Conservation (phyloP, 1,139 yeast species). For the Hyphopichia buzzinii region DNA sequence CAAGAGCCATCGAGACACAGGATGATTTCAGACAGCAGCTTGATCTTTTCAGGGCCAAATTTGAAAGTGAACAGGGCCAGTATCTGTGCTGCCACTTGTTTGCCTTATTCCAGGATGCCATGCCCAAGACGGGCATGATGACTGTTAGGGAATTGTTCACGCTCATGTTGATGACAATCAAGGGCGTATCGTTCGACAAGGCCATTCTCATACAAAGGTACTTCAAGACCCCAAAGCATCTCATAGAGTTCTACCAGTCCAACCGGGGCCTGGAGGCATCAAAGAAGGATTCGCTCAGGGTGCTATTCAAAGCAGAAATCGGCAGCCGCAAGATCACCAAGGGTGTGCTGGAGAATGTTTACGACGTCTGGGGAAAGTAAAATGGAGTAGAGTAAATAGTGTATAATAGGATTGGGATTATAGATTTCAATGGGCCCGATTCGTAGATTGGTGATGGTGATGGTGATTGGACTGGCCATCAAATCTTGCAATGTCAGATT, state of each 20-base stretch:
- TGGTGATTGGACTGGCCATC: too few relatives aligned
- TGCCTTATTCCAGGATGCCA: constrained; percentile 62
- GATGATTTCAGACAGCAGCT: constrained; percentile 47
- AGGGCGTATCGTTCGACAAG: constrained; percentile 81
- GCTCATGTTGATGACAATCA: constrained; percentile 71
- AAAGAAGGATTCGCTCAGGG: constrained; percentile 40
- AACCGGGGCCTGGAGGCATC: constrained; percentile 21
- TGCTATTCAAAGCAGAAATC: constrained; percentile 49
- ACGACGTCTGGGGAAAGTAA: constrained; percentile 57
- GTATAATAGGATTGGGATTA: too few relatives aligned
- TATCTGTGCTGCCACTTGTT: constrained; percentile 63
- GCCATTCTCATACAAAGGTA: constrained; percentile 72
- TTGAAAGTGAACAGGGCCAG: constrained; percentile 22
- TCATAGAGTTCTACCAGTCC: constrained; percentile 36
- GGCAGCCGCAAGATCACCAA: constrained; percentile 63
- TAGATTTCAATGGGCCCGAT: too few relatives aligned
- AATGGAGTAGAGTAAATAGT: too few relatives aligned
- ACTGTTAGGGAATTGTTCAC: constrained; percentile 78
- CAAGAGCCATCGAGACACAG: constrained; percentile 49
- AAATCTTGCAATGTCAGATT: too few relatives aligned
- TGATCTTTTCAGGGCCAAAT: constrained; percentile 40
- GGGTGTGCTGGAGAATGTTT: constrained; percentile 58
- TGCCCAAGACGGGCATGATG: constrained; percentile 68
- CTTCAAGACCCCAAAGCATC: constrained; percentile 60
- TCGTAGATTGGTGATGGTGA: too few relatives aligned